Evolutionary conservation across 208 protist species (phyloP).

Genomic region (Acanthamoeba sp.): DNA sequence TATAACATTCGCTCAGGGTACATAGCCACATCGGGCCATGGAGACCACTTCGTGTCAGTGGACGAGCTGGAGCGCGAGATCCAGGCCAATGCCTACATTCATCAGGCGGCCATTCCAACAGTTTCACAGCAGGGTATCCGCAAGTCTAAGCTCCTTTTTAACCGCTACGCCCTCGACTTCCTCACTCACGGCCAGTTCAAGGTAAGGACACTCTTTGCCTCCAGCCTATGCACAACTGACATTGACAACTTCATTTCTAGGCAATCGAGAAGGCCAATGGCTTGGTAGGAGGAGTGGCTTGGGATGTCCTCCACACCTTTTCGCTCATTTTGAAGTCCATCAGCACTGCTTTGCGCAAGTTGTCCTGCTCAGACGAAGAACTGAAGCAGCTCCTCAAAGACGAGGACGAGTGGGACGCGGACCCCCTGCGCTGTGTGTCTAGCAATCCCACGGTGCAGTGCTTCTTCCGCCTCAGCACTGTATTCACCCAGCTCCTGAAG

Average conservation of each 20-base stretch:
- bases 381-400: background rate
- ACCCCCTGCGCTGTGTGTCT: slow-evolving; percentile 14
- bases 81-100: background rate
- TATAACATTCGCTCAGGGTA: background rate
- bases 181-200: slow-evolving; percentile 25
- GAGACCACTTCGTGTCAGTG: slow-evolving; percentile 10
- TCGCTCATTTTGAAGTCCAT: background rate
- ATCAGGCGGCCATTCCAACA: slow-evolving; percentile 9
- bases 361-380: slow-evolving; percentile 3
- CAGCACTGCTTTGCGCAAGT: slow-evolving; percentile 35
- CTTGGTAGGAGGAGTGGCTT: background rate
- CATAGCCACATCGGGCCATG: slow-evolving; percentile 42
- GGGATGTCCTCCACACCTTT: background rate
- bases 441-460: background rate
- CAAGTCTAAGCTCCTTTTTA: background rate
- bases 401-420: background rate
- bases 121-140: background rate
- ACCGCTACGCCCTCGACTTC: slow-evolving; percentile 54
- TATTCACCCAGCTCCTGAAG: background rate
- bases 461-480: slow-evolving; percentile 66
- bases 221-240: no score
- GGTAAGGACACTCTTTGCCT: no score
- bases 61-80: slow-evolving; percentile 58
- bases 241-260: background rate
- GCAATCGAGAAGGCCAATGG: slow-evolving; percentile 23